Percentiles rank a stretch among this genome's conserved stretches.
These are phyloP conservation scores for Isoetes taiwanensis DNA, from an alignment of 75 land plant genomes.

Conservation along the genomic window DNA sequence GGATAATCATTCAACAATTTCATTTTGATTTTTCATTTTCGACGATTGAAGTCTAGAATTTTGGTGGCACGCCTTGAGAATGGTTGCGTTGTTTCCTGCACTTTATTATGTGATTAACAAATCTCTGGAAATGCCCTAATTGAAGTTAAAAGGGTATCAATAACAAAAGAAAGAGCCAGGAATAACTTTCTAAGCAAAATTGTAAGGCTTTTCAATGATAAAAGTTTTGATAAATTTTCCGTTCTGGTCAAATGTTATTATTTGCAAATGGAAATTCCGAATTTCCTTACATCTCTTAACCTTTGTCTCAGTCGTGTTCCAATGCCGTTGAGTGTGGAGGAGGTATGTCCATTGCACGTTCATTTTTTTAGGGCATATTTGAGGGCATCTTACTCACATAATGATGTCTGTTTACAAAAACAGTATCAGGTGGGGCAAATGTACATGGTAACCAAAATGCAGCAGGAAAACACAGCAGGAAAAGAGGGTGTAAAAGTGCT, in stretches of 20 bases:
- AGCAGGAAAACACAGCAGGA: slow-evolving; percentile 42
- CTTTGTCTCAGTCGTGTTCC: background rate
- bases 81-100: too few relatives aligned
- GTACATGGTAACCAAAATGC: slow-evolving; percentile 64
- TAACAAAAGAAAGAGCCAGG: too few relatives aligned
- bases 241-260: background rate
- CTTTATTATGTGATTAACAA: too few relatives aligned
- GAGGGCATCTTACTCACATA: background rate
- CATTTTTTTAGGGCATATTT: too few relatives aligned
- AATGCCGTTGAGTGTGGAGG: background rate
- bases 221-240: too few relatives aligned
- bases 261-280: background rate
- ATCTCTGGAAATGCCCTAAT: too few relatives aligned
- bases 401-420: too few relatives aligned
- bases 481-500: slow-evolving; percentile 54
- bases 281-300: background rate
- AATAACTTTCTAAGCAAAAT: too few relatives aligned
- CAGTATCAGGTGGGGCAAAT: slow-evolving; percentile 56
- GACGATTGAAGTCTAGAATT: background rate
- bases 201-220: too few relatives aligned
- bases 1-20: background rate
- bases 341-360: background rate
- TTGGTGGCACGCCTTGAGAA: background rate
- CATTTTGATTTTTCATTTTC: background rate
- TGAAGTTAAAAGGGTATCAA: too few relatives aligned